Percentiles rank a stretch among this genome's conserved stretches.
These are phyloP conservation scores for Lentinula raphanica DNA, from an alignment of 768 basidiomycete species.

Conservation along the genomic window DNA sequence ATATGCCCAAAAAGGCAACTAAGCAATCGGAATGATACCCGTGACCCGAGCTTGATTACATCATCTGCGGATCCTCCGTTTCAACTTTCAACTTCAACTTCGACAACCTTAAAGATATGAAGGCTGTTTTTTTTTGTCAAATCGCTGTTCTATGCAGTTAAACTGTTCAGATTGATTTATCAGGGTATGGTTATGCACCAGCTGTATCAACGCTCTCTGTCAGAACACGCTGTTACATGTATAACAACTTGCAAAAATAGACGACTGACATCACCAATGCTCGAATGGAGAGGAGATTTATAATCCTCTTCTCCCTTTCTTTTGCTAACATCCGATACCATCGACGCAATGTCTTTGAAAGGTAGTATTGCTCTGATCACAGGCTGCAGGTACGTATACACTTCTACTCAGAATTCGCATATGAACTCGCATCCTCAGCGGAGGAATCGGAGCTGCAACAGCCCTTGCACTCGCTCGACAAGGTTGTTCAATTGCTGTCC, in stretches of 20 bases:
- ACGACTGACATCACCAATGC: too few species aligned
- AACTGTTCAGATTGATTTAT: too few species aligned
- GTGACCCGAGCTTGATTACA: neutral
- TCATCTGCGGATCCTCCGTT: neutral
- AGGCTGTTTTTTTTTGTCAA: too few species aligned
- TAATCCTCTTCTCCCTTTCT: neutral
- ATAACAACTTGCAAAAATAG: too few species aligned
- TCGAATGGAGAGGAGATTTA: too few species aligned
- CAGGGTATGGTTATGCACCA: too few species aligned
- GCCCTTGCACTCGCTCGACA: slow-evolving; percentile 38
- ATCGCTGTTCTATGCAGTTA: too few species aligned
- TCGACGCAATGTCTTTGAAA: neutral
- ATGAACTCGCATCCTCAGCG: slow-evolving; percentile 23
- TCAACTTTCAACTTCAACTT: too few species aligned
- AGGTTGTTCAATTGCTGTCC: slow-evolving; percentile 47
- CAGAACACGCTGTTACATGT: too few species aligned
- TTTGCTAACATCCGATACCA: neutral
- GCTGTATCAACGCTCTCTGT: too few species aligned
- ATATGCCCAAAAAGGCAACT: neutral
- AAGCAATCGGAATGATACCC: neutral
- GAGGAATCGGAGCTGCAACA: slow-evolving; percentile 49
- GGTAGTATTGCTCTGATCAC: slow-evolving; percentile 2
- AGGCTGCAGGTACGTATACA: neutral
- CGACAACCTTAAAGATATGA: too few species aligned
- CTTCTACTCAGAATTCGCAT: neutral